Conservation (phyloP, 495 filamentous ascomycete species). For the Penicillium simplicissimum region DNA sequence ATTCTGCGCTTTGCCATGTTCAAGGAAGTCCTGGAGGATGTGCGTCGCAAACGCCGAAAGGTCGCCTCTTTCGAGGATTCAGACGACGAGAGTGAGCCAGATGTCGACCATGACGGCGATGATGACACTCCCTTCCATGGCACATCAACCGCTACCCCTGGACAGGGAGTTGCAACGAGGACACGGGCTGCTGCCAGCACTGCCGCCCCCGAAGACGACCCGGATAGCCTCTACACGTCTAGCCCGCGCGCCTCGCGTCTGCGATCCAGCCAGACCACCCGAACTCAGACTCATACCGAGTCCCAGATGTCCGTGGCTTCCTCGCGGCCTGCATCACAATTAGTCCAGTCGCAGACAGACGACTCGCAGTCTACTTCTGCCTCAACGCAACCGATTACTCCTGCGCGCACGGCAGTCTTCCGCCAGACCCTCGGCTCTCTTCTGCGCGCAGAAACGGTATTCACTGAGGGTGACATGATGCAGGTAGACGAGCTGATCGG, state of each 20-base stretch:
- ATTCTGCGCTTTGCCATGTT: conserved; percentile 96
- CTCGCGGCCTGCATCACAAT: conserved; percentile 66
- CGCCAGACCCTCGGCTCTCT: conserved; percentile 75
- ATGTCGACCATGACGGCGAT: conserved; percentile 42
- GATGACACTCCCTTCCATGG: conserved; percentile 33
- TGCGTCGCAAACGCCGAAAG: conserved; percentile 72
- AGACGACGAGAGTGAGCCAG: conserved; percentile 43
- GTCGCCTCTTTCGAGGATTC: conserved; percentile 50
- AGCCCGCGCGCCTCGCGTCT: conserved; percentile 55
- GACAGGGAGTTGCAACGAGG: conserved; percentile 32
- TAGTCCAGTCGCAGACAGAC: conserved; percentile 59
- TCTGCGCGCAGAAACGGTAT: conserved; percentile 68
- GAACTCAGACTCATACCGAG: conserved; percentile 42
- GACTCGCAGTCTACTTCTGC: conserved; percentile 46
- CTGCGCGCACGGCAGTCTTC: conserved; percentile 70
- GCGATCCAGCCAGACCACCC: conserved; percentile 42
- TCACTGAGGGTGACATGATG: conserved; percentile 72
- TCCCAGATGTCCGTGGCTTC: conserved; percentile 69
- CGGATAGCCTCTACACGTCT: conserved; percentile 55
- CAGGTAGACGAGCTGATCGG: conserved; percentile 71
- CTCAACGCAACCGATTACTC: conserved; percentile 52
- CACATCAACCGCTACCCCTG: conserved; percentile 39
- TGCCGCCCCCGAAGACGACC: conserved; percentile 33
- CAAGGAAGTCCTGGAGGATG: conserved; percentile 92
- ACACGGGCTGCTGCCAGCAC: conserved; percentile 49